Conservation (phyloP, 192 early-diverging fungal genomes). For the Entomortierella chlamydospora region DNA sequence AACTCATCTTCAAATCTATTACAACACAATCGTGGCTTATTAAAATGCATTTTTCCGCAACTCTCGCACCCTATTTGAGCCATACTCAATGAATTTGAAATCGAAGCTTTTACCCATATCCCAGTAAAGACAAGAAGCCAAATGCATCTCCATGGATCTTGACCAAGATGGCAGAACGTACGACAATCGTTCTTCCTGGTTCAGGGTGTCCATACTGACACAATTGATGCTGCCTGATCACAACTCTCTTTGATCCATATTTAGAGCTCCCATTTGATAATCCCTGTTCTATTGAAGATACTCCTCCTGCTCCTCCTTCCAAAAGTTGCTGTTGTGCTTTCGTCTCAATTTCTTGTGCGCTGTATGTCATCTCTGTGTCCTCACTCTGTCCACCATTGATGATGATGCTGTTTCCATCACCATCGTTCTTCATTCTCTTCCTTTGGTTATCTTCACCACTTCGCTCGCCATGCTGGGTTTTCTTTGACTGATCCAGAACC, state of each 20-base stretch:
- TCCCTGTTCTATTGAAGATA: no score
- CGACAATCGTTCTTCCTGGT: conserved; percentile 42
- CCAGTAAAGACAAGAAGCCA: conserved; percentile 35
- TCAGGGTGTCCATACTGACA: conserved; percentile 53
- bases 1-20: conserved; percentile 47
- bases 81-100: no score
- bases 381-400: neutral
- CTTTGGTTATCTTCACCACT: neutral
- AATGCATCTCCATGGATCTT: conserved; percentile 53
- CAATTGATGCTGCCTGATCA: conserved; percentile 37
- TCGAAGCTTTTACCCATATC: conserved; percentile 50
- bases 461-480: neutral
- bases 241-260: conserved; percentile 10
- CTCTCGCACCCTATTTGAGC: no score
- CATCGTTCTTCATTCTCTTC: neutral
- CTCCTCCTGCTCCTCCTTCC: neutral
- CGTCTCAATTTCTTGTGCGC: conserved; percentile 5
- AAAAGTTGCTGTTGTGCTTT: neutral
- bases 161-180: conserved; percentile 46
- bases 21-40: neutral
- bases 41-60: no score
- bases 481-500: conserved; percentile 10
- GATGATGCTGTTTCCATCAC: neutral
- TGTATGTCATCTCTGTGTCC: conserved; percentile 14
- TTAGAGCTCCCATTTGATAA: no score